Conservation (phyloP, 306 rosid species). For the Adenanthera pavonina region DNA sequence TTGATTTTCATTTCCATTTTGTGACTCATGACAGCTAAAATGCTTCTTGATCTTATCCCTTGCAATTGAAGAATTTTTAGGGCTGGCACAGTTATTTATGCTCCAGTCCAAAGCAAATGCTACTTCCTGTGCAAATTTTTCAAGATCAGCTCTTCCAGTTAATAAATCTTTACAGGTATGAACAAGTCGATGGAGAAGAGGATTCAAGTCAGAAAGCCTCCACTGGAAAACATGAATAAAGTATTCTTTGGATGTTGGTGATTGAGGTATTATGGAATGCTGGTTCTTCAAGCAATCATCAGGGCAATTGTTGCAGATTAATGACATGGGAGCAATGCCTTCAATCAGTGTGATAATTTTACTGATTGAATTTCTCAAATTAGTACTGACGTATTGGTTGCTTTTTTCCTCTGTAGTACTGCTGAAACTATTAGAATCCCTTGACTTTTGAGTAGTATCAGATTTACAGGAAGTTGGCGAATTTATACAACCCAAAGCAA, state of each 20-base stretch:
- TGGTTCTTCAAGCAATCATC: slow-evolving; percentile 48
- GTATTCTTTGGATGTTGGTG: slow-evolving; percentile 56
- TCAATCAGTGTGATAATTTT: slow-evolving; percentile 64
- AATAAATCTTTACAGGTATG: slow-evolving; percentile 59
- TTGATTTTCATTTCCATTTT: slow-evolving; percentile 29
- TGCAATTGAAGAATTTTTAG: slow-evolving; percentile 56
- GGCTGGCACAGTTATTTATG: slow-evolving; percentile 55
- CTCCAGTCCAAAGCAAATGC: slow-evolving; percentile 73
- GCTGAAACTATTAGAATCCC: slow-evolving; percentile 21
- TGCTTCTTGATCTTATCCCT: slow-evolving; percentile 76
- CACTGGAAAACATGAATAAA: slow-evolving; percentile 73
- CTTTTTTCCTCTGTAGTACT: slow-evolving; percentile 14
- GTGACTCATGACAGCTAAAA: slow-evolving; percentile 46
- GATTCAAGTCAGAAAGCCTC: slow-evolving; percentile 65
- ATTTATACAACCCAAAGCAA: slow-evolving; percentile 53
- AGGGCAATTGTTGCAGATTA: slow-evolving; percentile 38
- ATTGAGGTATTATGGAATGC: slow-evolving; percentile 44
- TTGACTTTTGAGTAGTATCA: slow-evolving; percentile 7
- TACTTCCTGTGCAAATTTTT: slow-evolving; percentile 57
- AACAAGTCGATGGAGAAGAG: slow-evolving; percentile 57
- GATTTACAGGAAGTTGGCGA: slow-evolving; percentile 39
- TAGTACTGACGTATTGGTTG: slow-evolving; percentile 23
- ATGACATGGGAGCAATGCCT: slow-evolving; percentile 57
- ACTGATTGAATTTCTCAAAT: slow-evolving; percentile 48
- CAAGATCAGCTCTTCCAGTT: slow-evolving; percentile 56